Evolutionary conservation across 306 rosid species (phyloP), one percentile per base, ranked within the genome.

Genomic region (Spatholobus suberectus): DNA sequence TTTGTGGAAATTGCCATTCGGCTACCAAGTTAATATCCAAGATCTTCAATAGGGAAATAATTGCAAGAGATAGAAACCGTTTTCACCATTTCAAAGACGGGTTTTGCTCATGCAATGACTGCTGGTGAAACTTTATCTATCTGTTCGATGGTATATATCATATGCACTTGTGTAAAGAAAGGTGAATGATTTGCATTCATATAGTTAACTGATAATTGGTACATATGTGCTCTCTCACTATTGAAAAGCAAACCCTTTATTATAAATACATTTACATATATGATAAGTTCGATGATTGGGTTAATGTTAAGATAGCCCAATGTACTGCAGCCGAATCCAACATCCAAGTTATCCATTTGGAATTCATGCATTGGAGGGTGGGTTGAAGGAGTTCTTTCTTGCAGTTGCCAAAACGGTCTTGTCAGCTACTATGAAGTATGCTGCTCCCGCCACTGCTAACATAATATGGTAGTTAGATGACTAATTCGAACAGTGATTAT

Each of bases 341-440:
- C 0, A 54, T 26, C 73, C 73, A 26, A 67, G 46, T 38, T 59
- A 20, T 80, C 69, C 34, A 13, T 63, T 40, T 5, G 58, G 62
- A 69, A 52, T 44, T 85, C 78, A 92, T 51, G 86, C 58, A 70
- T 82, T 82, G 58, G 94, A 68, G 55, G 59, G 73, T 73, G 81
- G 86, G 20, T 88, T 81, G 97, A 94, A 89, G 79, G 98, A 96
- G 91, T 96, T 96, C 88, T 70, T 92, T 85, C 99, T 92, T 43
- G 99, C 98, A 47, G 97, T 92, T 82, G 93, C 95, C 91, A 96
- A 79, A 75, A 96, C 90, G 0, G 99, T 96, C 93, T 94, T 96
- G 86, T 96, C 99, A 81, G 99, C 99, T 71, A 96, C 99, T 41
- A 94, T 90, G 90, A 96, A 96, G 87, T 96, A 96, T 70, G 99